These are phyloP conservation scores for Colletotrichum caudatum DNA, from an alignment of 2,329 filamentous ascomycete species.

Conservation along the genomic window DNA sequence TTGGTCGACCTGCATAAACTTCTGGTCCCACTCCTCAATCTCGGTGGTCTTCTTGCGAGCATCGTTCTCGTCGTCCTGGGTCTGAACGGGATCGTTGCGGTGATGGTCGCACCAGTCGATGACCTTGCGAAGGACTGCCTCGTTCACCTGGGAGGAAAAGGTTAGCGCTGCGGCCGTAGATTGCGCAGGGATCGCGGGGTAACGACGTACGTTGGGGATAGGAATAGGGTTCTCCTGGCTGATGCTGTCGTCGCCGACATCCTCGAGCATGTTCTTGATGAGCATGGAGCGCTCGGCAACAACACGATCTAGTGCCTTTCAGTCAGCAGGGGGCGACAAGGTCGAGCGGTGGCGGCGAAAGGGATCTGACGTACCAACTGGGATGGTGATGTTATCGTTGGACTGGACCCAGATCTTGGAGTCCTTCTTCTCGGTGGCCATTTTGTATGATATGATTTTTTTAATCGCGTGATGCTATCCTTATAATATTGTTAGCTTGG, in stretches of 20 bases:
- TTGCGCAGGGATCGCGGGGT: conserved; percentile 28
- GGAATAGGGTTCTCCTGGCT: conserved; percentile 78
- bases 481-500: conserved; percentile 6
- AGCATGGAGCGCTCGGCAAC: conserved; percentile 93
- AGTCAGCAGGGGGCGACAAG: conserved; percentile 15
- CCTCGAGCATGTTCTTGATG: conserved; percentile 98
- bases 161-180: conserved; percentile 30
- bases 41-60: conserved; percentile 98
- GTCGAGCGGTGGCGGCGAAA: neutral
- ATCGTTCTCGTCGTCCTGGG: conserved; percentile 90
- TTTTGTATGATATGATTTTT: conserved; percentile 45
- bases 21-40: conserved; percentile 99
- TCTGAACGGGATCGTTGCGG: conserved; percentile 85
- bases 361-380: conserved; percentile 51
- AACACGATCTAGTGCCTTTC: conserved; percentile 71
- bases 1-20: conserved; percentile 99
- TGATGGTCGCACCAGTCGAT: conserved; percentile 99
- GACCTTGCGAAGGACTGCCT: conserved; percentile 93
- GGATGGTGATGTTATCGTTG: conserved; percentile 63
- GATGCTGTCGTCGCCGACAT: conserved; percentile 77
- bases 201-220: conserved; percentile 77
- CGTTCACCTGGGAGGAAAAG: conserved; percentile 75
- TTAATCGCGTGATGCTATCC: neutral
- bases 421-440: conserved; percentile 51
- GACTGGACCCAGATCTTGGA: conserved; percentile 63